Conservation (phyloP, 2,329 filamentous ascomycete genomes). For the Arachnopeziza araneosa region DNA sequence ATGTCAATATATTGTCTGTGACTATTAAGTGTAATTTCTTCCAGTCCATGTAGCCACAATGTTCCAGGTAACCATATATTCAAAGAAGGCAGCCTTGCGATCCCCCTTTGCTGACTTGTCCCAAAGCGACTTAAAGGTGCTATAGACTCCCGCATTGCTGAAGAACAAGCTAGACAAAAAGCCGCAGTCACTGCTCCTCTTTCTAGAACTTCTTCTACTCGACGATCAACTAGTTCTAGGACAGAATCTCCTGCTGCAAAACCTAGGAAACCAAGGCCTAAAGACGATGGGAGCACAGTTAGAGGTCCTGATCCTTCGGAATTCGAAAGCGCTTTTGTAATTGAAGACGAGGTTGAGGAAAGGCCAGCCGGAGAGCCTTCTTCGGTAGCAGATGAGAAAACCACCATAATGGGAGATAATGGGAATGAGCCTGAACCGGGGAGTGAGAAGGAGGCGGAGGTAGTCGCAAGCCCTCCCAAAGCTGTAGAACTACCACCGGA, state of each 20-base stretch:
- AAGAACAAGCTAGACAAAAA: constrained; percentile 72
- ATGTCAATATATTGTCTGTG: neutral
- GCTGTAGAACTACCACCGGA: constrained; percentile 8
- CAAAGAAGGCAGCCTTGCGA: constrained; percentile 12
- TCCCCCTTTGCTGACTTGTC: constrained; percentile 11
- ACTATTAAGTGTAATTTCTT: neutral
- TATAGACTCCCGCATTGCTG: constrained; percentile 81
- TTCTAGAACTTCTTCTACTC: constrained; percentile 39
- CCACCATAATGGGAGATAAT: neutral
- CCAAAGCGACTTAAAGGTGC: constrained; percentile 72
- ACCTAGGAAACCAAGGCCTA: constrained; percentile 22
- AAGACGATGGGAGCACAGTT: constrained; percentile 23
- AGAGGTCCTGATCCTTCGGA: constrained; percentile 70
- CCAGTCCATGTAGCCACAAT: constrained; percentile 23
- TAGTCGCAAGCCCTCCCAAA: neutral
- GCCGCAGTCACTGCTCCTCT: constrained; percentile 34
- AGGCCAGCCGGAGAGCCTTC: neutral
- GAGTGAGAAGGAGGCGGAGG: neutral
- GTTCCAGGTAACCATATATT: constrained; percentile 27
- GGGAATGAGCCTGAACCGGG: neutral
- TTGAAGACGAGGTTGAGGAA: constrained; percentile 71
- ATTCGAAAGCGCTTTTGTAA: constrained; percentile 79
- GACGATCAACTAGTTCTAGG: constrained; percentile 20
- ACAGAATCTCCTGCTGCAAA: constrained; percentile 25
- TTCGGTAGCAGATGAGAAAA: neutral